phyloP scores from a whole-genome alignment of 306 rosid genomes.

The Boehmeria nivea region DNA sequence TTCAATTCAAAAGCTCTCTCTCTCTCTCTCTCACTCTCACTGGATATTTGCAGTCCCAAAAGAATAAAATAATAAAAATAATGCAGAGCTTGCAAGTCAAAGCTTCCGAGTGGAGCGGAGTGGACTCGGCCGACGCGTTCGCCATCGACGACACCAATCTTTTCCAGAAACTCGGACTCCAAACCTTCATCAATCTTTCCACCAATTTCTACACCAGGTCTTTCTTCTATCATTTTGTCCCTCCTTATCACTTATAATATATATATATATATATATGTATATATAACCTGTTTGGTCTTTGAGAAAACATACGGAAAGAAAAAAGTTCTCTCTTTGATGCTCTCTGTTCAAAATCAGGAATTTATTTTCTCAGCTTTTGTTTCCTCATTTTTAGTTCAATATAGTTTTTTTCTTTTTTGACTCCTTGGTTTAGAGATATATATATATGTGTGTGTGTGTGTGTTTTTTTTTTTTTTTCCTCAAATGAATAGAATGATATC shows the following conservation, averaged over 20 bases:
- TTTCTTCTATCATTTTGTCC: neutral
- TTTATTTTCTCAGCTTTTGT: too few species aligned
- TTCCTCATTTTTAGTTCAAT: too few species aligned
- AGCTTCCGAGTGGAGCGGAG: conserved; percentile 85
- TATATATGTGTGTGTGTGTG: too few species aligned
- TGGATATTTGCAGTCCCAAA: neutral
- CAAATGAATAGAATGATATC: too few species aligned
- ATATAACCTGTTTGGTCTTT: neutral
- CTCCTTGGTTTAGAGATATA: too few species aligned
- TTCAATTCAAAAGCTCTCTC: too few species aligned
- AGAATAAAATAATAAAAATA: too few species aligned
- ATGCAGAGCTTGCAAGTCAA: conserved; percentile 72
- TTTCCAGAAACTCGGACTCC: conserved; percentile 63
- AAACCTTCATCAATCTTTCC: conserved; percentile 63
- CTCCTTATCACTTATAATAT: too few species aligned
- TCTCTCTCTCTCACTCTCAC: neutral
- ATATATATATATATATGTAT: neutral
- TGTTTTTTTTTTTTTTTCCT: neutral
- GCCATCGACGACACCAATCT: conserved; percentile 64
- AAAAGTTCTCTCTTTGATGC: too few species aligned
- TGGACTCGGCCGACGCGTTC: conserved; percentile 48
- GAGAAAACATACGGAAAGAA: neutral
- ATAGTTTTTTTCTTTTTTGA: too few species aligned
- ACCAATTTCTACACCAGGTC: conserved; percentile 87
- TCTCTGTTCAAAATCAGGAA: too few species aligned